phyloP scores from a whole-genome alignment of 75 land plant species.

The Pinus taeda region DNA sequence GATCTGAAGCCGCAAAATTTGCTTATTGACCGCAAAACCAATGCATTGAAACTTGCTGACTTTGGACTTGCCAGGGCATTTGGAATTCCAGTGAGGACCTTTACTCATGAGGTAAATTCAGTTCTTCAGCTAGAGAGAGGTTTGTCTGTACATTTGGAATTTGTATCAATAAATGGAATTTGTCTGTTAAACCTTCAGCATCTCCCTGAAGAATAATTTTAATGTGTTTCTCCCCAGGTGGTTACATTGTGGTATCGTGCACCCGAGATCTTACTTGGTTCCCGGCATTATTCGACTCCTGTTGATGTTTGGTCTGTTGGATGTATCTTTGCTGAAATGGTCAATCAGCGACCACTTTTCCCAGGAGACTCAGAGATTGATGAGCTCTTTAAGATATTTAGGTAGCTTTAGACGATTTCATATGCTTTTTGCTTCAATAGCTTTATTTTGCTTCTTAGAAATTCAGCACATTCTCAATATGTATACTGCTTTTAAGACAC shows the following conservation, averaged over 20 bases:
- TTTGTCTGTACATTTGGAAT: not conserved
- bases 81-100: slow-evolving; percentile 96
- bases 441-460: not conserved
- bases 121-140: not conserved
- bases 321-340: slow-evolving; percentile 99
- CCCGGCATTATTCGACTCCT: slow-evolving; percentile 97
- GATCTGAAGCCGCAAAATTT: slow-evolving; percentile 97
- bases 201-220: not conserved
- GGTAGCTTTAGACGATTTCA: slow-evolving; percentile 30
- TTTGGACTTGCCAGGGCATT: slow-evolving; percentile 98
- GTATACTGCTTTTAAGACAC: not conserved
- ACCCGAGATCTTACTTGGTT: slow-evolving; percentile 95
- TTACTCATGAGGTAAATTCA: slow-evolving; percentile 89
- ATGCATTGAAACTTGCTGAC: slow-evolving; percentile 97
- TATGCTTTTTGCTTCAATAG: not conserved
- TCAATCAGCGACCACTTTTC: slow-evolving; percentile 92
- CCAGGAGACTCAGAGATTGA: slow-evolving; percentile 99
- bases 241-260: slow-evolving; percentile 99
- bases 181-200: not conserved
- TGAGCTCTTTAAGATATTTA: slow-evolving; percentile 94
- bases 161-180: not conserved
- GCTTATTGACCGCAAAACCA: slow-evolving; percentile 82
- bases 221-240: slow-evolving; percentile 47
- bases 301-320: slow-evolving; percentile 99
- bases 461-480: not conserved